Evolutionary conservation across 371 early-diverging fungal species (phyloP), one percentile per base, ranked within the genome.

Genomic region (Haplosporangium sp.): DNA sequence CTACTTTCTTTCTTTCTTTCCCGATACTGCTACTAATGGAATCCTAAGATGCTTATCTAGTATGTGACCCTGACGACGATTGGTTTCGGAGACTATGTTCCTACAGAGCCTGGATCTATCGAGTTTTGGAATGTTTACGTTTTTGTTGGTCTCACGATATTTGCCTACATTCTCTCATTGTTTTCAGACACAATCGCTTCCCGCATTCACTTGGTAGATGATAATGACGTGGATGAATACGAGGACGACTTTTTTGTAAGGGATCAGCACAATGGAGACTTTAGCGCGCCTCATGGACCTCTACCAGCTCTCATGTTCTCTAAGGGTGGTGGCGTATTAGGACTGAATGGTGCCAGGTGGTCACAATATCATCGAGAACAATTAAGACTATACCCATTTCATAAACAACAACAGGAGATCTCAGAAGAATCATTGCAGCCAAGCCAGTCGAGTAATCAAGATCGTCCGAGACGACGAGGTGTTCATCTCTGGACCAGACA

Each of bases 61-160:
- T 65, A 66, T 55, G 82, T 81, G 10, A 81, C 82, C 2, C 45
- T 81, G 15, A 75, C 82, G 2, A 81, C 82, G 19, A 75, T 75
- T 34, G 82, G 82, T 42, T 81, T 81, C 20, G 82, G 82, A 17
- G 82, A 81, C 69, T 72, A 64, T 56, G 72, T 75, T 1, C 82
- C 75, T 4, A 42, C 44, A n/a, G 72, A 81, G 58, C 82, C 82
- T 42, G 82, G 72, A 2, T 74, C 75, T 8, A 75, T 81, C 63
- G 82, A 81, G 63, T 81, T 81, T 37, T 81, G 82, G 82, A 81
- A 81, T 40, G 64, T 81, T n/a, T 81, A 81, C 27, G 82, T 81
- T 13, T 75, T 81, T 56, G 56, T 81, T 4, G 82, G 82, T 17
- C 75, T 81, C 17, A 55, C 82, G 1, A 63, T 81, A 2, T 81